A percentile compares a stretch with the other conserved stretches of the same genome.
These are phyloP conservation scores for Tetrahymena thermophila DNA, from an alignment of 73 alveolate species.

Conservation along the genomic window DNA sequence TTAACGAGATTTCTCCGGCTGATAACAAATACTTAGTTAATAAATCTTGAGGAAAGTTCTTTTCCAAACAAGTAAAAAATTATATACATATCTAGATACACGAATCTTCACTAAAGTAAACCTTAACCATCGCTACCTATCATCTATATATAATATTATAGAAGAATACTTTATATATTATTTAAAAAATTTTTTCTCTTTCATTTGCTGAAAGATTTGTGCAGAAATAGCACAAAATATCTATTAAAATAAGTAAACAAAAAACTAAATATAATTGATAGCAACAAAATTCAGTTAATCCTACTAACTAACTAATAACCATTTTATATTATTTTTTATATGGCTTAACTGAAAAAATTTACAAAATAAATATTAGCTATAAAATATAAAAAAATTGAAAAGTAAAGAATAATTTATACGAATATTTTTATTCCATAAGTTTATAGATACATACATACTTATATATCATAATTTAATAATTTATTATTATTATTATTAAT, in stretches of 20 bases:
- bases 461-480: not conserved
- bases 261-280: too few relatives aligned
- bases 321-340: too few relatives aligned
- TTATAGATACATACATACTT: not conserved
- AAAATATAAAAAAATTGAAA: not conserved
- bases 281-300: not conserved
- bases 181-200: not conserved
- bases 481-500: not conserved
- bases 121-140: not conserved
- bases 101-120: not conserved
- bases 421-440: not conserved
- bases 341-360: not conserved
- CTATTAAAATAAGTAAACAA: not conserved
- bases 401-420: not conserved
- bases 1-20: not conserved
- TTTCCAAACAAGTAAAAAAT: not conserved
- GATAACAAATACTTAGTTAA: not conserved
- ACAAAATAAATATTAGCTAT: too few relatives aligned
- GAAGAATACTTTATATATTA: not conserved
- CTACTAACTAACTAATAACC: not conserved
- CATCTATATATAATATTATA: too few relatives aligned
- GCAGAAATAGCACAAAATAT: not conserved
- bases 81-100: too few relatives aligned
- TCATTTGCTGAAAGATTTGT: not conserved
- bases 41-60: not conserved